These are phyloP conservation scores for Psophocarpus tetragonolobus DNA, from an alignment of 306 rosid genomes.

Conservation along the genomic window DNA sequence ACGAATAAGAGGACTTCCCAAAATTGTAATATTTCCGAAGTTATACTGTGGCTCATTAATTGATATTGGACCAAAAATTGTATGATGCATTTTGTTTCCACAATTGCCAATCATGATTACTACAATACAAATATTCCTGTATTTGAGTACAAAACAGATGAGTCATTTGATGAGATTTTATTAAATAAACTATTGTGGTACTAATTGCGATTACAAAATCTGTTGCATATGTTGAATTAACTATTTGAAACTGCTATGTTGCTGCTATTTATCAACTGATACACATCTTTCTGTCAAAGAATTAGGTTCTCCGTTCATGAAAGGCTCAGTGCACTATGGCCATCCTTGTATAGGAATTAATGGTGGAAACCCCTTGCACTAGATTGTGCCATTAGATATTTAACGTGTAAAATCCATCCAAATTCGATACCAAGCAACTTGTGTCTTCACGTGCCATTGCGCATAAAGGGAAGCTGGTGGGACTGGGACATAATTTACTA, in stretches of 20 bases:
- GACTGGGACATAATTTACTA: no score
- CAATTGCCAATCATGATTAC: slow-evolving; percentile 13
- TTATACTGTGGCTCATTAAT: slow-evolving; percentile 5
- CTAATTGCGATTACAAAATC: slow-evolving; percentile 5
- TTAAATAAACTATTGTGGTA: slow-evolving; percentile 9
- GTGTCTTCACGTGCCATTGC: background rate
- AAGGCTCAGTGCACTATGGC: background rate
- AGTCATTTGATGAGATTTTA: background rate
- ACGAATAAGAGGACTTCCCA: slow-evolving; percentile 15
- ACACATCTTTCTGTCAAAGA: background rate
- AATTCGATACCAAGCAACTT: background rate
- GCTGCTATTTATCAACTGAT: background rate
- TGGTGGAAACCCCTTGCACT: background rate
- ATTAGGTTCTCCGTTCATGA: background rate
- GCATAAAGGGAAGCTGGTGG: background rate
- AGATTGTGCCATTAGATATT: background rate
- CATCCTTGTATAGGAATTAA: background rate
- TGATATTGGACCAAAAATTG: slow-evolving; percentile 17
- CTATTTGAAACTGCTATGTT: background rate
- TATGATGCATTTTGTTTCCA: slow-evolving; percentile 24
- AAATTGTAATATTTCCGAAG: slow-evolving; percentile 14
- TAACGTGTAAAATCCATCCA: background rate
- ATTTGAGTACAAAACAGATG: slow-evolving; percentile 4
- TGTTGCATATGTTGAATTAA: background rate
- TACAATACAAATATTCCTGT: background rate